A percentile compares a stretch with the other conserved stretches of the same genome.
Conservation (phyloP, 768 basidiomycete species). For the Coprinopsis sp. region DNA sequence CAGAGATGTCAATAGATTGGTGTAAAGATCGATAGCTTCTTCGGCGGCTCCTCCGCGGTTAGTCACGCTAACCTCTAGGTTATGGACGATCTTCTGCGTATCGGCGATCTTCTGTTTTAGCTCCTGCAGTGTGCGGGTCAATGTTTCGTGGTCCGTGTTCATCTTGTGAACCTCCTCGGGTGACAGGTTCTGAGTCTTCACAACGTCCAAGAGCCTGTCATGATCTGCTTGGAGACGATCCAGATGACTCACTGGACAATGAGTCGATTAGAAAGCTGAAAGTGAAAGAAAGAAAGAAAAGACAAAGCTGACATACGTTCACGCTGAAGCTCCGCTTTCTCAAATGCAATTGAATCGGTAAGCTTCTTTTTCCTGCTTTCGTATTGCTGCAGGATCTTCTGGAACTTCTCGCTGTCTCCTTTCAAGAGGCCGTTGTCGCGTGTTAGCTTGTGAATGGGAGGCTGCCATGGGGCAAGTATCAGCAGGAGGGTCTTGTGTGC, state of each 20-base stretch:
- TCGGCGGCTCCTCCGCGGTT: conserved; percentile 79
- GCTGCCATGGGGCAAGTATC: conserved; percentile 36
- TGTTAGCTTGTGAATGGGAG: conserved; percentile 59
- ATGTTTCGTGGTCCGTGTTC: conserved; percentile 82
- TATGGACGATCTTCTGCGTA: conserved; percentile 65
- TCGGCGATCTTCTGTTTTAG: conserved; percentile 73
- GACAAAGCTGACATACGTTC: conserved; percentile 41
- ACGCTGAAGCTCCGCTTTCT: conserved; percentile 55
- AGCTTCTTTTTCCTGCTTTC: conserved; percentile 66
- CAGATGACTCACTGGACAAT: conserved; percentile 60
- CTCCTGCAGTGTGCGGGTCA: conserved; percentile 69
- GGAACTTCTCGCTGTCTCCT: conserved; percentile 75
- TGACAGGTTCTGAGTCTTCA: conserved; percentile 84
- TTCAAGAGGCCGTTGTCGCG: conserved; percentile 59
- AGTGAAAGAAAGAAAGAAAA: background rate
- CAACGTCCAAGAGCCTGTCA: conserved; percentile 54
- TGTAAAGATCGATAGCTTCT: conserved; percentile 77
- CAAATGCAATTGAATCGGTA: conserved; percentile 59
- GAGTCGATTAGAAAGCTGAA: conserved; percentile 5
- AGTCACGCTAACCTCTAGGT: conserved; percentile 78
- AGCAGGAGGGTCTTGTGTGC: conserved; percentile 2
- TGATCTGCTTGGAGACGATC: conserved; percentile 64
- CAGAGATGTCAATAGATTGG: conserved; percentile 64
- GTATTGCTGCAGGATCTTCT: conserved; percentile 66
- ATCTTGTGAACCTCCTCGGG: conserved; percentile 89